phyloP scores from a whole-genome alignment of 371 early-diverging fungal species.

The Zancudomyces culisetae region DNA sequence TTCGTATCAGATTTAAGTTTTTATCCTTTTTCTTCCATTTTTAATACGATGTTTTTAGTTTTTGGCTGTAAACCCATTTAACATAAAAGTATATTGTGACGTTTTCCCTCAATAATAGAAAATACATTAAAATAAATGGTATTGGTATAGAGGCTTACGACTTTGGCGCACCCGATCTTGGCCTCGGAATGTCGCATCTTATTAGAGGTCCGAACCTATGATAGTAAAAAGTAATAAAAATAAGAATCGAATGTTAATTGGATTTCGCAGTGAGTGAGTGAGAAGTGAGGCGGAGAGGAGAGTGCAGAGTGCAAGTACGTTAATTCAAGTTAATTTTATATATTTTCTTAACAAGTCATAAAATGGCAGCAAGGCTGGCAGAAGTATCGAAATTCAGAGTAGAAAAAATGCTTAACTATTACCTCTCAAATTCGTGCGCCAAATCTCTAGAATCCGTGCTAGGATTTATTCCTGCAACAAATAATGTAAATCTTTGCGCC shows the following conservation, averaged over 20 bases:
- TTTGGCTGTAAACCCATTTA: no score
- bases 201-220: conserved; percentile 39
- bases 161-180: conserved; percentile 12
- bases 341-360: background rate
- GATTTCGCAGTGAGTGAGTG: background rate
- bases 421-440: conserved; percentile 45
- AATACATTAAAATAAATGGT: no score
- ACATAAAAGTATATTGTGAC: no score
- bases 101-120: no score
- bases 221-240: background rate
- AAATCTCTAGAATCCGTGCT: conserved; percentile 36
- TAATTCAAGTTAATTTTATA: background rate
- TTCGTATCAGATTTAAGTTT: no score
- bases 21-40: no score
- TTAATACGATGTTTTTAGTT: no score
- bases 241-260: background rate
- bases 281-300: background rate
- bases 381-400: background rate
- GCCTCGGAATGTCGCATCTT: conserved; percentile 43
- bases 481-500: conserved; percentile 27
- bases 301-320: background rate
- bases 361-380: background rate
- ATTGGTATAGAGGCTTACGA: no score
- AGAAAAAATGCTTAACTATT: no score
- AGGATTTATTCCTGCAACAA: conserved; percentile 31